These are phyloP conservation scores for Akanthomyces dipterigenus DNA, from an alignment of 2,329 filamentous ascomycete species.

Conservation along the genomic window DNA sequence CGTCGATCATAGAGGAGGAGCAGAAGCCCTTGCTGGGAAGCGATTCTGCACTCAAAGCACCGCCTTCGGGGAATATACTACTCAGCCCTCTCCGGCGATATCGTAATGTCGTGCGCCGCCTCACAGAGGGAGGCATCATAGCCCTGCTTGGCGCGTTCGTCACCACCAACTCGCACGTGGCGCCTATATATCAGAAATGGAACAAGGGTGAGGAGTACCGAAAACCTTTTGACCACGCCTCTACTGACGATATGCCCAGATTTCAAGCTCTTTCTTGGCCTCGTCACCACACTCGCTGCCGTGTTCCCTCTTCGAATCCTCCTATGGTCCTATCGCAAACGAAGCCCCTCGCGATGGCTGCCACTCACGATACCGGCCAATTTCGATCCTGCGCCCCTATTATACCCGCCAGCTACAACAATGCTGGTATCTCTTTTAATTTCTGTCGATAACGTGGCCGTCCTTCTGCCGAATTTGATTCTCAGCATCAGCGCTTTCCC, in stretches of 20 bases:
- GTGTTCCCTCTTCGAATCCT: constrained; percentile 57
- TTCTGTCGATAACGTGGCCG: constrained; percentile 50
- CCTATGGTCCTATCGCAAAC: constrained; percentile 38
- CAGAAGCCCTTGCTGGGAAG: constrained; percentile 20
- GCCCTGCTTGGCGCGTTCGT: constrained; percentile 42
- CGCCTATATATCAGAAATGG: constrained; percentile 39
- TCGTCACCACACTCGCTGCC: constrained; percentile 35
- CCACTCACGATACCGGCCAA: constrained; percentile 56
- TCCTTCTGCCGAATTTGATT: constrained; percentile 73
- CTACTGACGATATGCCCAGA: constrained; percentile 31
- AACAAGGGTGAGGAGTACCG: constrained; percentile 36
- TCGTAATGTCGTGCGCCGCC: constrained; percentile 46
- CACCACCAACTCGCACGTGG: constrained; percentile 38
- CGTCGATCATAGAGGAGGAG: constrained; percentile 39
- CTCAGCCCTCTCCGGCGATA: constrained; percentile 33
- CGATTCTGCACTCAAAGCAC: constrained; percentile 13
- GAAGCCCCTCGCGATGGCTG: constrained; percentile 29
- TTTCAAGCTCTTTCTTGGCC: constrained; percentile 30
- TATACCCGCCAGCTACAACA: constrained; percentile 76
- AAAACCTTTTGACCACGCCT: neutral
- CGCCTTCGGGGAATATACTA: constrained; percentile 16
- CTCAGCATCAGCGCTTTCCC: constrained; percentile 74
- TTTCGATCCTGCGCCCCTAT: constrained; percentile 88
- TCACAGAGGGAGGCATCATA: constrained; percentile 46
- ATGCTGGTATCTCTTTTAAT: constrained; percentile 71